A percentile compares a stretch with the other conserved stretches of the same genome.
These are phyloP conservation scores for Pseudopyrenochaeta lycopersici DNA, from an alignment of 2,329 filamentous ascomycete genomes.

Conservation along the genomic window DNA sequence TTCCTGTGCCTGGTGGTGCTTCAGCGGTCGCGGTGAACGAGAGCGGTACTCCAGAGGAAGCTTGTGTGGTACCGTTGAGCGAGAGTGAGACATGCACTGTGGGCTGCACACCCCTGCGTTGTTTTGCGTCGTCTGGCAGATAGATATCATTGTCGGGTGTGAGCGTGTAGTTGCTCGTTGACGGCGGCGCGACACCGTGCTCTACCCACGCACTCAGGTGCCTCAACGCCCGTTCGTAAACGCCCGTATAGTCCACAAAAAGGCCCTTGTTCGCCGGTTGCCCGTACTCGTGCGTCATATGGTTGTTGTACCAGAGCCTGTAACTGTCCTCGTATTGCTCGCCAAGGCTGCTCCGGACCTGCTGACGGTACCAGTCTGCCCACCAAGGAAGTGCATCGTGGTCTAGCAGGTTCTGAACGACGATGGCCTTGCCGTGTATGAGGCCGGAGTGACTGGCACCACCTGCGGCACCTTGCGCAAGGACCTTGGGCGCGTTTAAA, in stretches of 20 bases:
- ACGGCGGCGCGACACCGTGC: neutral
- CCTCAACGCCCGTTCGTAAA: neutral
- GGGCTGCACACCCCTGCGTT: neutral
- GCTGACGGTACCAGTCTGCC: constrained; percentile 8
- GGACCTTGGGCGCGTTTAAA: neutral
- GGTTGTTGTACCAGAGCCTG: constrained; percentile 1
- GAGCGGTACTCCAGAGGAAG: neutral
- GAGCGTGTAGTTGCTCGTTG: neutral
- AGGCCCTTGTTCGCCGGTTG: neutral
- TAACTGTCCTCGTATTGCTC: neutral
- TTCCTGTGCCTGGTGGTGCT: neutral
- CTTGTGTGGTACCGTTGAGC: neutral
- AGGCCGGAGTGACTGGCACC: constrained; percentile 7
- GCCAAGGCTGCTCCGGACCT: constrained; percentile 2
- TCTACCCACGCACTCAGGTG: constrained; percentile 2
- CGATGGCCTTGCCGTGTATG: constrained; percentile 9
- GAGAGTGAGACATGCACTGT: neutral
- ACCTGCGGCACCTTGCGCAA: neutral
- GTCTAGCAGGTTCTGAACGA: constrained; percentile 7
- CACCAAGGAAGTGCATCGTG: constrained; percentile 14
- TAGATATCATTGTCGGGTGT: neutral
- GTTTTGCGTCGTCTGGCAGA: neutral
- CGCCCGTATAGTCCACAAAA: neutral
- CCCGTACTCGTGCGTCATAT: neutral
- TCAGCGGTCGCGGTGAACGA: neutral